A percentile compares a stretch with the other conserved stretches of the same genome.
These are phyloP conservation scores for Scortechinia acanthostroma DNA, from an alignment of 2,329 filamentous ascomycete species.

Conservation along the genomic window DNA sequence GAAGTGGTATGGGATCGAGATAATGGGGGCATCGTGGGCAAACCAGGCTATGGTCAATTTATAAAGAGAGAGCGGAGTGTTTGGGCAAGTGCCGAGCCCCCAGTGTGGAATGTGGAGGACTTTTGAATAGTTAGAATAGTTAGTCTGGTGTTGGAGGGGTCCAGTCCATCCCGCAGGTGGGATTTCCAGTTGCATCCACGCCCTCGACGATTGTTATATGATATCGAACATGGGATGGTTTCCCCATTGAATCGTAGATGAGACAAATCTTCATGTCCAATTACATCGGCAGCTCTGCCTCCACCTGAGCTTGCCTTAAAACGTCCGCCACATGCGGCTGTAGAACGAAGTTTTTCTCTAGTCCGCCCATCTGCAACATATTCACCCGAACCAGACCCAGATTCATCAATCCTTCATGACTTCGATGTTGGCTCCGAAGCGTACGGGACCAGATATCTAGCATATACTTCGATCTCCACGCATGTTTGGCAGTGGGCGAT, in stretches of 20 bases:
- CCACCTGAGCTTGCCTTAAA: too few species aligned
- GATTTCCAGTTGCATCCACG: too few species aligned
- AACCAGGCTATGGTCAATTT: slow-evolving; percentile 38
- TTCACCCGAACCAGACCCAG: slow-evolving; percentile 18
- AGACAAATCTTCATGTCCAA: too few species aligned
- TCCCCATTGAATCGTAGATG: too few species aligned
- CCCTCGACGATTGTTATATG: too few species aligned
- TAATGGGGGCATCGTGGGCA: slow-evolving; percentile 36
- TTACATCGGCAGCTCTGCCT: too few species aligned
- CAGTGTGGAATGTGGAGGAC: too few species aligned
- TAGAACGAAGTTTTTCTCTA: not conserved
- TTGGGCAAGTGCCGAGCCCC: too few species aligned
- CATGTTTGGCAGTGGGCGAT: slow-evolving; percentile 15
- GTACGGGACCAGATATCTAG: slow-evolving; percentile 17
- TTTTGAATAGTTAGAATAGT: too few species aligned
- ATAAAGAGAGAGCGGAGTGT: slow-evolving; percentile 33
- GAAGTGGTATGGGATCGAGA: slow-evolving; percentile 49
- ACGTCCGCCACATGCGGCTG: not conserved
- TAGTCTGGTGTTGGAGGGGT: too few species aligned
- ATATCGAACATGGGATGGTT: too few species aligned
- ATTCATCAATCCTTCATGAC: slow-evolving; percentile 17
- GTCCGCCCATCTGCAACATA: slow-evolving; percentile 16
- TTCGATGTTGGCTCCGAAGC: slow-evolving; percentile 15
- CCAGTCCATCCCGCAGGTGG: too few species aligned
- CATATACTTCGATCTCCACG: slow-evolving; percentile 13